These are phyloP conservation scores for Capsicum rhomboideum DNA, from an alignment of 257 asterid genomes.

Conservation along the genomic window DNA sequence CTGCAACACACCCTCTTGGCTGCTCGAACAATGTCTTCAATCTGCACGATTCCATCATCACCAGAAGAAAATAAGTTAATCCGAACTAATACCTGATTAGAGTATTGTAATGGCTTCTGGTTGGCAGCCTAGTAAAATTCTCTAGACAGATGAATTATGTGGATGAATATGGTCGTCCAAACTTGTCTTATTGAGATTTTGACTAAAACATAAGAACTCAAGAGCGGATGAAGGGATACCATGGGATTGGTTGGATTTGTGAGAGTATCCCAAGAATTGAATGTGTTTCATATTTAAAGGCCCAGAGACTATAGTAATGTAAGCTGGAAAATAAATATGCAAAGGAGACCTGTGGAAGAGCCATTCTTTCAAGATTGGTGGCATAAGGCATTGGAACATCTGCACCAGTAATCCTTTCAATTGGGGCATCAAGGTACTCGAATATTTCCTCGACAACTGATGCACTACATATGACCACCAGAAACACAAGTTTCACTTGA, in stretches of 20 bases:
- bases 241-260: too few species aligned
- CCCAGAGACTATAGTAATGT: background rate
- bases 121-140: background rate
- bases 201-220: background rate
- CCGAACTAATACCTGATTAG: background rate
- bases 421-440: constrained; percentile 55
- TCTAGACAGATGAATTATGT: background rate
- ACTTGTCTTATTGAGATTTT: background rate
- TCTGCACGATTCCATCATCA: background rate
- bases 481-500: background rate
- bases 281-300: background rate
- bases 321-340: background rate
- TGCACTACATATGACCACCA: constrained; percentile 29
- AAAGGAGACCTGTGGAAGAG: constrained; percentile 47
- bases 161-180: background rate
- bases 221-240: background rate
- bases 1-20: constrained; percentile 29
- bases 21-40: background rate
- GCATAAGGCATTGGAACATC: constrained; percentile 72
- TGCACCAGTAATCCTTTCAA: constrained; percentile 57
- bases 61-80: background rate
- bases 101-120: background rate
- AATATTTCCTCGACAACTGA: constrained; percentile 52
- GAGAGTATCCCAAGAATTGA: background rate
- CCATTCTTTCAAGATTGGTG: constrained; percentile 56